Base-by-base conservation (phyloP, 768 basidiomycete species). In the Agrocybe praecox region DNA sequence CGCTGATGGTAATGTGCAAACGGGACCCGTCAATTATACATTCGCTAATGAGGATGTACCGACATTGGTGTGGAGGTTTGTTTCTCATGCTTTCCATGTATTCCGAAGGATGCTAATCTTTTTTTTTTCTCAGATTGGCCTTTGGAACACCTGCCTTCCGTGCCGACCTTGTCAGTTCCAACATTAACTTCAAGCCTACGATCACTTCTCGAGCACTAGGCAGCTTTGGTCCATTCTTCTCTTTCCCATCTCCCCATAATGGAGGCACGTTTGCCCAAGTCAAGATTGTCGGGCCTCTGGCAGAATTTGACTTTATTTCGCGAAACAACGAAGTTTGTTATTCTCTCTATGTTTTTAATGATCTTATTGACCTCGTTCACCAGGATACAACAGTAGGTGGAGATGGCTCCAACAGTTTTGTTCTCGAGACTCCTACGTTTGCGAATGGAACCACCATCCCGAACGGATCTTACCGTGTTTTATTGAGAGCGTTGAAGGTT, bases 141-240 rank as follows among this genome's bases (percentile, higher is more conserved):
- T 84, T 85, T 55, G 85, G 85, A 17, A 80, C 82, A 2, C 74
- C 81, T 2, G 52, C 67, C 14, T 59, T 84, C 44, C 72, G 75
- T 14, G 61, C 80, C 15, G 84, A 85, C 59, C 74, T 86, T 14
- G 84, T 85, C 1, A 67, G 69, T 24, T 49, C 78, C 1, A 62
- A 75, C 57, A 73, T 76, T 62, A 67, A 74, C 18, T 66, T 84
- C 58, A 70, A 59, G 6, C 70, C 75, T 1, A 80, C 76, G 1
- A 62, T 81, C 49, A 72, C 71, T 52, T 64, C 65, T n/a, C 72
- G 71, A 33, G 67, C 54, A 23, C 46, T 52, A 17, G 49, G 36
- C 24, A 53, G 48, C 32, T 43, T 57, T 19, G 54, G 58, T 19
- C 71, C 68, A n/a, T 68, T 72, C 61, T 75, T 80, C 65, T 70